Evolutionary conservation across 306 rosid genomes (phyloP).

Genomic region (Inga laurina): DNA sequence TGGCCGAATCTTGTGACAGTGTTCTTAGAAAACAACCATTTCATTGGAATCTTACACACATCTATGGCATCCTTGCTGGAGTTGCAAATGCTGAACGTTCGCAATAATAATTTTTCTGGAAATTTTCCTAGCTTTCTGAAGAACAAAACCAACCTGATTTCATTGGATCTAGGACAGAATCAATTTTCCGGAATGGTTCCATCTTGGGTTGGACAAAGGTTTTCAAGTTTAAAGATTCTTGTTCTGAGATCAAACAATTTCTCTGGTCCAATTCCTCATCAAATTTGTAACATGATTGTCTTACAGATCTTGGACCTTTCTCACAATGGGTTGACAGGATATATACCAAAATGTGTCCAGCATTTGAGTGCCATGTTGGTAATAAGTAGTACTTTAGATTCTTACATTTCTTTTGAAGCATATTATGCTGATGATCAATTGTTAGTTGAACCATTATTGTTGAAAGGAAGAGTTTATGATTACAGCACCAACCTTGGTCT

Average conservation of each 20-base stretch:
- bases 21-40: background rate
- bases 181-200: background rate
- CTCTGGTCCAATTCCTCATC: background rate
- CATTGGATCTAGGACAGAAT: background rate
- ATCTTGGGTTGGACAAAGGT: background rate
- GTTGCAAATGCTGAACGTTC: background rate
- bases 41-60: background rate
- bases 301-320: background rate
- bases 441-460: background rate
- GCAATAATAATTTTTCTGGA: background rate
- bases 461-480: background rate
- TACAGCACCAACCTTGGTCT: background rate
- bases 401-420: background rate
- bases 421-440: too few species aligned
- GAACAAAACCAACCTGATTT: background rate
- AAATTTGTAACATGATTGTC: background rate
- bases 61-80: background rate
- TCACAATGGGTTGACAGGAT: background rate
- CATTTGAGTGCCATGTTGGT: background rate
- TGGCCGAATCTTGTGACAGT: background rate
- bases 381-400: background rate
- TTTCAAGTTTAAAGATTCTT: conserved; percentile 23
- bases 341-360: background rate
- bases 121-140: background rate
- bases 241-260: conserved; percentile 10